A percentile compares a stretch with the other conserved stretches of the same genome.
These are phyloP conservation scores for Cryptococcus neoformans DNA, from an alignment of 1,284 basidiomycete genomes.

Conservation along the genomic window DNA sequence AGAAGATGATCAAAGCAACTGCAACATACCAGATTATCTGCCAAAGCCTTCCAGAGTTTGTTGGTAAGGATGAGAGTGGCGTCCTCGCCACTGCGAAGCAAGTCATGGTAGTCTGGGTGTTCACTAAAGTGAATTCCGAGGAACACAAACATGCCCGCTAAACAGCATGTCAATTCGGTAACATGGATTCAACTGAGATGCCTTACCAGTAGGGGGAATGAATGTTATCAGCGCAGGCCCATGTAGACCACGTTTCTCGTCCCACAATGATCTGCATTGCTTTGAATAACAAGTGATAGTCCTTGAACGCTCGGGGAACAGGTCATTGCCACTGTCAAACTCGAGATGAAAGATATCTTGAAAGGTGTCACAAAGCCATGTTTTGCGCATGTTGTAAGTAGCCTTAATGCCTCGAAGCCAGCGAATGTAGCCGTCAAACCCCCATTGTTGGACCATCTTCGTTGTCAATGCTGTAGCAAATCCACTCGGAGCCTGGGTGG, in stretches of 20 bases:
- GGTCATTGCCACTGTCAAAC: constrained; percentile 21
- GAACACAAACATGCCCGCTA: constrained; percentile 54
- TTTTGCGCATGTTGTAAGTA: constrained; percentile 46
- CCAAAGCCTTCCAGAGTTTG: constrained; percentile 43
- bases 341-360: constrained; percentile 47
- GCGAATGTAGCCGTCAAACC: constrained; percentile 65
- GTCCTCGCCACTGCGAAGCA: constrained; percentile 34
- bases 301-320: constrained; percentile 9
- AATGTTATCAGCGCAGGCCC: constrained; percentile 58
- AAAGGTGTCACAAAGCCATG: constrained; percentile 49
- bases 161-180: neutral
- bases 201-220: constrained; percentile 60
- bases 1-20: neutral
- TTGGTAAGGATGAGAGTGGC: constrained; percentile 31
- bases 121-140: constrained; percentile 63
- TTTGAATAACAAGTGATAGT: constrained; percentile 31
- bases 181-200: constrained; percentile 21
- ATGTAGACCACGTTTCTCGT: constrained; percentile 52
- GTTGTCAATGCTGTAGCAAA: constrained; percentile 62
- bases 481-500: constrained; percentile 69
- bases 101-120: constrained; percentile 54
- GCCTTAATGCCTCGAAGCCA: constrained; percentile 64
- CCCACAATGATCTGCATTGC: constrained; percentile 19
- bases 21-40: constrained; percentile 35
- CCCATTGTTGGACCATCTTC: constrained; percentile 64